phyloP scores from a whole-genome alignment of 306 rosid species.

The Vigna nakashimae region DNA sequence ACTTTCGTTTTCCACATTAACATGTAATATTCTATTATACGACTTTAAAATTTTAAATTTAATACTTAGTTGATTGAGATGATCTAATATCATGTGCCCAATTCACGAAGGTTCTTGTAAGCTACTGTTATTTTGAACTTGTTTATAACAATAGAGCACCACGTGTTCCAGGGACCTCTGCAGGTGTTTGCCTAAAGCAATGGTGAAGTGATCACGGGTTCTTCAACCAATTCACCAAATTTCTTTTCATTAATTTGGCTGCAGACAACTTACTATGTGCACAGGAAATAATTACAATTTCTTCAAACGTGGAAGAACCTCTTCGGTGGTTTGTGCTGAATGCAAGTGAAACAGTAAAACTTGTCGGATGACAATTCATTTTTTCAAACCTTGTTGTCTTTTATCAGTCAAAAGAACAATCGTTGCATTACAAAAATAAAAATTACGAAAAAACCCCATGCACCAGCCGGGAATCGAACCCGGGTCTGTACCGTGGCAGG shows the following conservation, averaged over 20 bases:
- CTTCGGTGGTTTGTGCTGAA: no score
- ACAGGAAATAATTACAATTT: no score
- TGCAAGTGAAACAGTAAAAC: no score
- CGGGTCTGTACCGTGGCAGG: constrained; percentile 54
- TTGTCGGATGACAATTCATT: no score
- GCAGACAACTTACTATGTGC: no score
- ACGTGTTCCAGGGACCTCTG: constrained; percentile 26
- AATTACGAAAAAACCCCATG: neutral
- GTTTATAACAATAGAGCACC: neutral
- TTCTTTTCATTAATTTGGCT: neutral
- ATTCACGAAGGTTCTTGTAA: constrained; percentile 18
- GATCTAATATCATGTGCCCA: neutral
- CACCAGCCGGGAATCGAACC: constrained; percentile 58
- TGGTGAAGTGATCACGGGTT: no score
- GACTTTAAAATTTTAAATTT: no score
- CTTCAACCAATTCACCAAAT: constrained; percentile 7
- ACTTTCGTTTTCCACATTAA: no score
- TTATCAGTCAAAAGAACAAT: neutral
- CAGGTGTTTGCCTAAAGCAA: neutral
- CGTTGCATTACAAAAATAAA: neutral
- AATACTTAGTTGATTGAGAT: no score
- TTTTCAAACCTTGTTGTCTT: neutral
- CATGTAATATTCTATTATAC: no score
- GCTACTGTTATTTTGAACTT: neutral
- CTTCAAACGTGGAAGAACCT: neutral